Evolutionary conservation across 176 grass and related monocot genomes (phyloP).

Genomic region (Secale cereale): DNA sequence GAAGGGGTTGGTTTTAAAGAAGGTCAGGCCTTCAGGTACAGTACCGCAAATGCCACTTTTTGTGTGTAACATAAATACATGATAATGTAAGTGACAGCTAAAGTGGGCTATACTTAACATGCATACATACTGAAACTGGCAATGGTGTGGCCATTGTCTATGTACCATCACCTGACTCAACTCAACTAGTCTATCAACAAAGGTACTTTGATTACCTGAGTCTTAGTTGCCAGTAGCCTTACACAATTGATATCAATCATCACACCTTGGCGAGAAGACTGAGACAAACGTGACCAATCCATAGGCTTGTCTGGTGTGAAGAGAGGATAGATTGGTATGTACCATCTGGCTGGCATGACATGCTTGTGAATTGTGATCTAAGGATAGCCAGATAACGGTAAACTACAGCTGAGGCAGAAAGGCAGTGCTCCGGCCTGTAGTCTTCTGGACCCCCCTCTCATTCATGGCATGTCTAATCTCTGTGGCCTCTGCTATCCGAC

Average conservation of each 20-base stretch:
- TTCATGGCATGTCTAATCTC: slow-evolving; percentile 44
- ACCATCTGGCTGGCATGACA: not conserved
- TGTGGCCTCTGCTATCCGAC: slow-evolving; percentile 37
- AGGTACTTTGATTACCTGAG: not conserved
- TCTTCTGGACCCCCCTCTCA: slow-evolving; percentile 33
- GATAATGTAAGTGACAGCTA: not conserved
- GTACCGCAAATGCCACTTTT: not conserved
- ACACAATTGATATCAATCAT: not conserved
- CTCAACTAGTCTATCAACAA: not conserved
- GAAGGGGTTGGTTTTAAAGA: not conserved
- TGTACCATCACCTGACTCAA: not conserved
- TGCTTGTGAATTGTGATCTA: not conserved
- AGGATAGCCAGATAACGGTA: not conserved
- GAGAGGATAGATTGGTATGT: not conserved
- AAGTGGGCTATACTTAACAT: not conserved
- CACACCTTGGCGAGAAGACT: not conserved
- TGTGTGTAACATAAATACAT: too few species aligned
- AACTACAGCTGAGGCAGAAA: slow-evolving; percentile 6
- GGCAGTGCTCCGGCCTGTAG: slow-evolving; percentile 32
- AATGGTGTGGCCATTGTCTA: not conserved
- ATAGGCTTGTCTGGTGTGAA: not conserved
- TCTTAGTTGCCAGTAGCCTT: not conserved
- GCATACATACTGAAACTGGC: not conserved
- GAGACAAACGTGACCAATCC: not conserved
- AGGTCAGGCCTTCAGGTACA: not conserved